These are phyloP conservation scores for Plenodomus biglobosus DNA, from an alignment of 2,329 filamentous ascomycete species.

Conservation along the genomic window DNA sequence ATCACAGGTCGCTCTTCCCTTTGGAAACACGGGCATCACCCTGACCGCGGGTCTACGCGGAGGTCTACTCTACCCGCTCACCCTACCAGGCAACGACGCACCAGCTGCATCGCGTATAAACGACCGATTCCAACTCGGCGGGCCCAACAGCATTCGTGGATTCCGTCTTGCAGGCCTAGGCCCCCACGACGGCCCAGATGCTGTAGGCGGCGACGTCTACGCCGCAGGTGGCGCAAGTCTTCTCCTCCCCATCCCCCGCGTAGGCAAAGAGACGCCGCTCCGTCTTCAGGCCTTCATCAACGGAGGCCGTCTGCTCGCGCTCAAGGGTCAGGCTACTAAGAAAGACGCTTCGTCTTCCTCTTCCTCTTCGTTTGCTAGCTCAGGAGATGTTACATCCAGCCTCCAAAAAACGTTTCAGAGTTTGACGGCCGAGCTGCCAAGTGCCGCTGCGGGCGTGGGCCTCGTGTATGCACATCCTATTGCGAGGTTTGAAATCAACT, in stretches of 20 bases:
- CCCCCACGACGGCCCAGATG: conserved; percentile 80
- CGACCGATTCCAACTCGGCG: conserved; percentile 92
- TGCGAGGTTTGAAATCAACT: conserved; percentile 93
- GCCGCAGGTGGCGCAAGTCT: conserved; percentile 86
- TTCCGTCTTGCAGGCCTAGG: conserved; percentile 90
- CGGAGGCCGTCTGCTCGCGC: conserved; percentile 77
- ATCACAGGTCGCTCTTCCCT: conserved; percentile 71
- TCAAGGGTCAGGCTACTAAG: conserved; percentile 58
- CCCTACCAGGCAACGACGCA: conserved; percentile 58
- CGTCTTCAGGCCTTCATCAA: conserved; percentile 91
- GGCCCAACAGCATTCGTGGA: conserved; percentile 90
- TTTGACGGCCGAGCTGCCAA: conserved; percentile 75
- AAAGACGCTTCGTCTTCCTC: conserved; percentile 40
- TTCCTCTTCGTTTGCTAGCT: conserved; percentile 46
- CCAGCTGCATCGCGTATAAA: conserved; percentile 77
- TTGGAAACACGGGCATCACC: conserved; percentile 76
- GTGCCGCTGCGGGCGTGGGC: conserved; percentile 81
- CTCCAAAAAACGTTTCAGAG: conserved; percentile 67
- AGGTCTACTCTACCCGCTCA: conserved; percentile 80
- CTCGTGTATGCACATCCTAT: conserved; percentile 94
- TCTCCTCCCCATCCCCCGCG: conserved; percentile 78
- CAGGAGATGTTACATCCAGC: conserved; percentile 55
- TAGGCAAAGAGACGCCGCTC: conserved; percentile 79
- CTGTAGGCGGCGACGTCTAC: conserved; percentile 88
- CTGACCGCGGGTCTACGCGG: conserved; percentile 79